Evolutionary conservation across 2,329 filamentous ascomycete genomes (phyloP), one percentile per base, ranked within the genome.

Genomic region (Biscogniauxia mediterranea): DNA sequence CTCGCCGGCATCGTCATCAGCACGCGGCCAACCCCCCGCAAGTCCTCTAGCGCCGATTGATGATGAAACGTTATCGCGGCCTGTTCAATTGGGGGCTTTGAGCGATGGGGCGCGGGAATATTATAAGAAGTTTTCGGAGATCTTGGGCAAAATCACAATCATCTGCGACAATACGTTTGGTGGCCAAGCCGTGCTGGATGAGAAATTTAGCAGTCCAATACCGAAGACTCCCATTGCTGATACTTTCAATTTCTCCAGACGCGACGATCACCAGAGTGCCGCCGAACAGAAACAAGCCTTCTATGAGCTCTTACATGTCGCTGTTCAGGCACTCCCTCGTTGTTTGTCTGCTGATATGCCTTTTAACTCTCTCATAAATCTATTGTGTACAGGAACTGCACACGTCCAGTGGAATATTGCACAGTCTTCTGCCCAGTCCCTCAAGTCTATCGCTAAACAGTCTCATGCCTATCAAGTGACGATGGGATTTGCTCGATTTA

Each of bases 141-240:
- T 99, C 23, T 80, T 99, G 7, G 95, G 94, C 25, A 96, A 97
- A 73, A 96, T 99, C 59, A 97, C 93, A 1, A 90, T 98, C 52
- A 89, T 98, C 38, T 99, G 95, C 76, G 95, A 99, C 75, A 95
- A 97, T 69, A 91, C 94, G 0, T 99, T 99, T 78, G 96, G 95
- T 56, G 95, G 95, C 0, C 95, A 99, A 78, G 95, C 94, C 32
- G 92, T 92, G 0, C 77, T 98, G 54, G 95, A 99, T 71, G 96
- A 99, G 75, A 98, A 97, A 72, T 97, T 98, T 73, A 91, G 85
- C 63, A 88, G 90, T 53, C 86, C 90, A 8, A 90, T 91, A 0
- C 93, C 95, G 0, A 98, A 98, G 75, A 99, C 95, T 0, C 95
- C 96, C 1, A 94, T 98, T 68, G 84, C 93, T 0, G 95, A 98